A percentile compares a stretch with the other conserved stretches of the same genome.
phyloP scores from a whole-genome alignment of 2,329 filamentous ascomycete genomes.

The Nemania sp. region DNA sequence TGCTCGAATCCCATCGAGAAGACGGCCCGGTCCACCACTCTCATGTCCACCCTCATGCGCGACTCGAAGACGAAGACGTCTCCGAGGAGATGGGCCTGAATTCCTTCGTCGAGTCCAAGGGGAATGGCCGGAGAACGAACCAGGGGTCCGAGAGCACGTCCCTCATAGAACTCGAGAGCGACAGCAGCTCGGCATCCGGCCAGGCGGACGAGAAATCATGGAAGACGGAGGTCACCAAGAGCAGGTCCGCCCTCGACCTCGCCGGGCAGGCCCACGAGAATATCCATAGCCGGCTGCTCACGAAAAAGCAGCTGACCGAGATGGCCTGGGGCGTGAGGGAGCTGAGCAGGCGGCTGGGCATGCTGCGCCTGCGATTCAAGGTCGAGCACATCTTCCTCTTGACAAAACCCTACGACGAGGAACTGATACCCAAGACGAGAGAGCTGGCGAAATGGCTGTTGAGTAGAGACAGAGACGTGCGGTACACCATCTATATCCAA shows the following conservation, averaged over 20 bases:
- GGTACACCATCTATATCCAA: conserved; percentile 84
- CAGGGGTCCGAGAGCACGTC: conserved; percentile 11
- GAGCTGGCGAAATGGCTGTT: conserved; percentile 83
- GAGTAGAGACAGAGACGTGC: conserved; percentile 65
- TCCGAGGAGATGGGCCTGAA: conserved; percentile 38
- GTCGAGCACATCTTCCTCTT: conserved; percentile 85
- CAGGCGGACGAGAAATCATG: conserved; percentile 62
- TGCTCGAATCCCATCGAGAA: conserved; percentile 61
- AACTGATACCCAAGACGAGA: conserved; percentile 75
- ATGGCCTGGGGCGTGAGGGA: conserved; percentile 97
- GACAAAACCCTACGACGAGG: conserved; percentile 88
- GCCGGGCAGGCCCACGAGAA: conserved; percentile 37
- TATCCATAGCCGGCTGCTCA: conserved; percentile 74
- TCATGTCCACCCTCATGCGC: background rate
- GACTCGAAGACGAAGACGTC: conserved; percentile 32
- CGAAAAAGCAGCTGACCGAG: conserved; percentile 91
- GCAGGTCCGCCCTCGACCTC: conserved; percentile 48
- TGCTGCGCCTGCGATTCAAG: conserved; percentile 79
- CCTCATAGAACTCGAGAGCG: conserved; percentile 47
- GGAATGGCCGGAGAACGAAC: conserved; percentile 28
- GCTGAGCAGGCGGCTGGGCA: conserved; percentile 82
- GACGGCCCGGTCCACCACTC: conserved; percentile 21
- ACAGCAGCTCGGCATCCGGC: conserved; percentile 50
- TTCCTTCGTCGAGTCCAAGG: conserved; percentile 44
- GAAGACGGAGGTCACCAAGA: conserved; percentile 53